Evolutionary conservation across 163 green algal genomes (phyloP), one percentile per base, ranked within the genome.

Genomic region (Scenedesmus sp.): DNA sequence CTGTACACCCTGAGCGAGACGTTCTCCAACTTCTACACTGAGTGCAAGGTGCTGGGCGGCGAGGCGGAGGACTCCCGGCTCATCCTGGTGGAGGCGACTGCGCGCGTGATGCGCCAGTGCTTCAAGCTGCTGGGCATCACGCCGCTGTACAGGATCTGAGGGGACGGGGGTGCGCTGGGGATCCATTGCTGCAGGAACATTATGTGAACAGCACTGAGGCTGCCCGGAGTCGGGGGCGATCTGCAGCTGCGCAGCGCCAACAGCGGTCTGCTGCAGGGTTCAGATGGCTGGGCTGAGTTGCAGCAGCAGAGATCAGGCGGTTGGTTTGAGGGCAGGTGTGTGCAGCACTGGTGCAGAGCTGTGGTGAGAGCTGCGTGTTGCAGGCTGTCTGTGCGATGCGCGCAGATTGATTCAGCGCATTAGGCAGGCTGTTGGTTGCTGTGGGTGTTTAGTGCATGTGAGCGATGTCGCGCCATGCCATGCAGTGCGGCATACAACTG

Each of bases 11-110:
- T 99, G 56, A 97, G 94, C 10, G 95, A 97, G 74, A 94, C 95
- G 18, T 99, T 99, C 96, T 99, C 96, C 91, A 90, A 95, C 34
- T 99, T 99, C 93, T 99, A 99, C 95, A 96, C 94, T 1, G 97
- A 99, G 74, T 99, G 98, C 96, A 97, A 99, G 94, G 97, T 99
- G 82, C 70, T 99, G n/a, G 98, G 98, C 85, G 94, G 82, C 62
- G 95, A 97, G 46, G 70, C 98, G 93, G 97, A 99, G 93, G 95
- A 95, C 52, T 97, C 93, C 54, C 95, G 98, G 4, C 95, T 99
- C 92, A 93, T 99, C 89, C 94, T 99, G 89, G 97, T 94, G 91
- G 96, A 99, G 93, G 97, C 97, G 5, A 99, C 97, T 0, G 97
- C 97, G 18, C 91, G 97, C 2, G 92, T 98, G 13, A 99, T 99